Evolutionary conservation across 352 stramenopile genomes (phyloP).

Genomic region (Peronospora destructor): DNA sequence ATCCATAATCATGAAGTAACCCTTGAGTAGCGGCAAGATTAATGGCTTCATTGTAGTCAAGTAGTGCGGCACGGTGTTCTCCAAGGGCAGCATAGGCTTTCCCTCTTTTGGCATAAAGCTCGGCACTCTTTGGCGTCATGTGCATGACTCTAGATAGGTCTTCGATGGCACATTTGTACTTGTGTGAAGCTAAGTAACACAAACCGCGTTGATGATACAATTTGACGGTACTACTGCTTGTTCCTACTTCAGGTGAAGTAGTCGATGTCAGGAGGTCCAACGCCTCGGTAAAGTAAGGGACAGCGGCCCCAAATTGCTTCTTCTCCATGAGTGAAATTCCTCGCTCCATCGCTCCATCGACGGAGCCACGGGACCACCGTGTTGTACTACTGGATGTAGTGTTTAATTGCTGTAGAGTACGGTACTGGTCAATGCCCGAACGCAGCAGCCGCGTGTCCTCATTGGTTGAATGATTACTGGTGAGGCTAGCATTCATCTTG

Average conservation of each 20-base stretch:
- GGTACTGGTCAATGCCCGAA: constrained; percentile 64
- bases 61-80: constrained; percentile 43
- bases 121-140: constrained; percentile 53
- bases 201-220: constrained; percentile 56
- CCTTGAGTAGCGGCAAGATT: constrained; percentile 34
- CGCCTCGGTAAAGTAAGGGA: constrained; percentile 52
- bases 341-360: constrained; percentile 26
- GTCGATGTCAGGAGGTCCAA: constrained; percentile 21
- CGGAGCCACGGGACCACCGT: constrained; percentile 4
- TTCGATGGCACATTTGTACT: constrained; percentile 60
- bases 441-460: constrained; percentile 35
- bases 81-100: constrained; percentile 51
- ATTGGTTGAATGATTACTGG: background rate
- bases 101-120: constrained; percentile 62
- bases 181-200: constrained; percentile 47
- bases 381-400: constrained; percentile 11
- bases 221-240: constrained; percentile 31
- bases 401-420: constrained; percentile 36
- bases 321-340: constrained; percentile 43
- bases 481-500: constrained; percentile 23
- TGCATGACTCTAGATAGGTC: constrained; percentile 66
- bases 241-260: constrained; percentile 8
- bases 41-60: constrained; percentile 66
- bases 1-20: constrained; percentile 24
- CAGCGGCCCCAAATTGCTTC: constrained; percentile 50